Evolutionary conservation across 495 filamentous ascomycete species (phyloP).

Genomic region (Astrothelium subdiscretum): DNA sequence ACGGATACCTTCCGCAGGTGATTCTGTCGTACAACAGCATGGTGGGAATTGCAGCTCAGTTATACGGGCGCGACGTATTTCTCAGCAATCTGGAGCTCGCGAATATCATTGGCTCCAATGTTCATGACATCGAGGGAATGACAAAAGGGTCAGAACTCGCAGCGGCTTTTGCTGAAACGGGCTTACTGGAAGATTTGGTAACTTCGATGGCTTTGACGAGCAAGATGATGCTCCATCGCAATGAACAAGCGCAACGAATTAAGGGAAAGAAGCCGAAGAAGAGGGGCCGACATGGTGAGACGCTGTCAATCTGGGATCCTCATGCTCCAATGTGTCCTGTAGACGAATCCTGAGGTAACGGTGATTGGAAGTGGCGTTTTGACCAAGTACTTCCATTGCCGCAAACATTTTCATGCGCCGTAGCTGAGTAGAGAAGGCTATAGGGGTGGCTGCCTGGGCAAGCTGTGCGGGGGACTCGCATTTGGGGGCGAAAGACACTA

Average conservation of each 20-base stretch:
- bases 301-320: background rate
- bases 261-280: background rate
- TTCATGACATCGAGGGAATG: background rate
- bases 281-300: background rate
- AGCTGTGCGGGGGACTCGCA: background rate
- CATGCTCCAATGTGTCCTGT: background rate
- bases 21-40: constrained; percentile 68
- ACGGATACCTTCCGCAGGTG: constrained; percentile 67
- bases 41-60: constrained; percentile 23
- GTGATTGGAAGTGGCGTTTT: too few relatives aligned
- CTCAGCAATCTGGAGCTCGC: background rate
- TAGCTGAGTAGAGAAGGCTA: background rate
- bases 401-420: background rate
- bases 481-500: too few relatives aligned
- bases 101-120: background rate
- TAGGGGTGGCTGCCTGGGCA: background rate
- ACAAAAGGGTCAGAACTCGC: background rate
- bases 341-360: background rate
- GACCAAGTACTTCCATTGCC: too few relatives aligned
- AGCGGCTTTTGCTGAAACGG: background rate
- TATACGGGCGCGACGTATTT: background rate
- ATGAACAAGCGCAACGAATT: background rate
- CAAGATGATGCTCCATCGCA: background rate
- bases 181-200: background rate
- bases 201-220: background rate